Evolutionary conservation across 208 protist species (phyloP).

Genomic region (Crithidia fasciculata): DNA sequence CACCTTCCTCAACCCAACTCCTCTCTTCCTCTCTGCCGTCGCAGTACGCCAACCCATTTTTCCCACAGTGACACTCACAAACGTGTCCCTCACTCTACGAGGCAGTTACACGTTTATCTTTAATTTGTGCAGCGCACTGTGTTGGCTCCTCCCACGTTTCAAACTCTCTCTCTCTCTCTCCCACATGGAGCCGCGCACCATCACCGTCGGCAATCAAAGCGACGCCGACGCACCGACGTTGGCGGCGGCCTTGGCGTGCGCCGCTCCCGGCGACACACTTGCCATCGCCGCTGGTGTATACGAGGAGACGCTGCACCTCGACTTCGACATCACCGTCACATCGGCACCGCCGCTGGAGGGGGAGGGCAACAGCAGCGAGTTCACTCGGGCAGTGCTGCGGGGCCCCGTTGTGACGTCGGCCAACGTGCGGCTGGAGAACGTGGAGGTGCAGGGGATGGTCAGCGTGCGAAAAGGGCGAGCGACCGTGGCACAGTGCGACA

Average conservation of each 20-base stretch:
- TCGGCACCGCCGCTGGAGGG: slow-evolving; percentile 6
- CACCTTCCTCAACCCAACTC: neutral
- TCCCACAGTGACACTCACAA: no score
- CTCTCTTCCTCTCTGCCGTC: no score
- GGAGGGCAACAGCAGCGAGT: slow-evolving; percentile 28
- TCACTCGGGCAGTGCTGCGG: slow-evolving; percentile 41
- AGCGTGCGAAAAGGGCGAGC: slow-evolving; percentile 81
- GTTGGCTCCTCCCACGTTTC: neutral
- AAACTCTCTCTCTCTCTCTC: neutral
- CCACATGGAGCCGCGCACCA: slow-evolving; percentile 24
- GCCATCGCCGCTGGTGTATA: slow-evolving; percentile 71
- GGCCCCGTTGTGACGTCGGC: slow-evolving; percentile 56
- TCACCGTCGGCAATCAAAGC: slow-evolving; percentile 44
- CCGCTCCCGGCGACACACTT: slow-evolving; percentile 62
- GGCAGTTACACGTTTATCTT: no score
- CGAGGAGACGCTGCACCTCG: slow-evolving; percentile 71
- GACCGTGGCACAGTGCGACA: slow-evolving; percentile 76
- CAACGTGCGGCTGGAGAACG: slow-evolving; percentile 49
- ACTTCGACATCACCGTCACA: slow-evolving; percentile 49
- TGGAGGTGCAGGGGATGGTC: slow-evolving; percentile 67
- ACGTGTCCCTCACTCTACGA: no score
- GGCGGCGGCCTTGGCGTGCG: slow-evolving; percentile 56
- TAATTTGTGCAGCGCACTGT: no score
- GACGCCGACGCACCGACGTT: slow-evolving; percentile 66
- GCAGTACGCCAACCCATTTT: no score